Conservation (phyloP, 2,329 filamentous ascomycete genomes). For the Lecanicillium sp. region DNA sequence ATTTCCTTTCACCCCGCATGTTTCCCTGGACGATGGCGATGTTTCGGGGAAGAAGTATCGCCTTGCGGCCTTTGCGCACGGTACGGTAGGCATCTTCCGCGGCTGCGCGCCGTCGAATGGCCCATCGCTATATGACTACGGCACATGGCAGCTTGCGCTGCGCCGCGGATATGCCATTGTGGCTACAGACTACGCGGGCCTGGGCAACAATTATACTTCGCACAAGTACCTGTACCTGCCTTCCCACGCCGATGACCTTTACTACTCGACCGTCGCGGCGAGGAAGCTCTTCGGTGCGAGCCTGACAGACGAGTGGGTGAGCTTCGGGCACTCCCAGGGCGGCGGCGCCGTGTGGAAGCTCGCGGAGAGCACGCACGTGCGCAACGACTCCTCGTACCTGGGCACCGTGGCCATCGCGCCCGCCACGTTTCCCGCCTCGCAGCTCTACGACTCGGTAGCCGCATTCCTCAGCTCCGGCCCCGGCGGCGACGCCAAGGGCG, state of each 20-base stretch:
- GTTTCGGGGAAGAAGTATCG: background rate
- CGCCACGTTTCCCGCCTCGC: slow-evolving; percentile 9
- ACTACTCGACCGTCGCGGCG: slow-evolving; percentile 15
- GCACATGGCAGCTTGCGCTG: slow-evolving; percentile 13
- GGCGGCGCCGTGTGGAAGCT: slow-evolving; percentile 19
- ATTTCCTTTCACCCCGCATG: slow-evolving; percentile 1
- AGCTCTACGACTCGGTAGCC: slow-evolving; percentile 7
- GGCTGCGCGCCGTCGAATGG: slow-evolving; percentile 15
- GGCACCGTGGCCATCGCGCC: slow-evolving; percentile 15
- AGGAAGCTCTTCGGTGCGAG: slow-evolving; percentile 10
- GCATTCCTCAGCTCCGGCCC: background rate
- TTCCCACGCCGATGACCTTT: slow-evolving; percentile 15
- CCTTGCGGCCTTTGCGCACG: slow-evolving; percentile 15
- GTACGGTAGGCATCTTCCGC: slow-evolving; percentile 14
- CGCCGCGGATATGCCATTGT: slow-evolving; percentile 17
- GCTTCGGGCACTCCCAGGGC: slow-evolving; percentile 18
- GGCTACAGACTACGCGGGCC: slow-evolving; percentile 20
- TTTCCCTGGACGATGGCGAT: background rate
- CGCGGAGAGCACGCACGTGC: slow-evolving; percentile 14
- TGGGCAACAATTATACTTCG: slow-evolving; percentile 18
- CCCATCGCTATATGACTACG: slow-evolving; percentile 13
- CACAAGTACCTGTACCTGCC: slow-evolving; percentile 16
- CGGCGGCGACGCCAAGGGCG: background rate
- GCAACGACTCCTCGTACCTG: slow-evolving; percentile 4
- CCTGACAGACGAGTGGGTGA: slow-evolving; percentile 15